These are phyloP conservation scores for Trametopsis cervina DNA, from an alignment of 768 basidiomycete genomes.

Conservation along the genomic window DNA sequence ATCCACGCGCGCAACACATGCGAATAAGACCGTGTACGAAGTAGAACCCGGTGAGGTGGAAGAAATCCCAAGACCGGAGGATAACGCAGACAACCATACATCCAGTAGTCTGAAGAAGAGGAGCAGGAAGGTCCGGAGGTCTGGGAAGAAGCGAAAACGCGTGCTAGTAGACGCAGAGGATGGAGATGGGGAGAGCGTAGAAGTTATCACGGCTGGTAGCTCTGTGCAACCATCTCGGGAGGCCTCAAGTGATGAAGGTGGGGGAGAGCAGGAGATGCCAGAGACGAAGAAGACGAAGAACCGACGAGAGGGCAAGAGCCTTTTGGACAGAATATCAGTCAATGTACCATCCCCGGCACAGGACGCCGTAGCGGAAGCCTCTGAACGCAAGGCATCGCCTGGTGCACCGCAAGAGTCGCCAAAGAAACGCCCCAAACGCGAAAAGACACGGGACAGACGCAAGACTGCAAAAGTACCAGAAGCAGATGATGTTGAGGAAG, in stretches of 20 bases:
- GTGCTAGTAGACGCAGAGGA: background rate
- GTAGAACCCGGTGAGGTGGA: background rate
- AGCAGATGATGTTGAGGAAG: background rate
- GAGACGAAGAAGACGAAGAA: background rate
- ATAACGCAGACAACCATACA: background rate
- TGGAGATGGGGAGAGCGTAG: slow-evolving; percentile 16
- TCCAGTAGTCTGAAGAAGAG: background rate
- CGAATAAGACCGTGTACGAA: background rate
- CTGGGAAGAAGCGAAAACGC: slow-evolving; percentile 16
- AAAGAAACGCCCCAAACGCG: background rate
- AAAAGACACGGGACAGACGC: background rate
- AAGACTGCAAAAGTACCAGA: background rate
- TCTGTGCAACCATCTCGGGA: slow-evolving; percentile 13
- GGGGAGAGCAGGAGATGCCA: background rate
- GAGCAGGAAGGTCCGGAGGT: slow-evolving; percentile 12
- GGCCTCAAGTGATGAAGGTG: slow-evolving; percentile 10
- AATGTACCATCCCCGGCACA: too few species aligned
- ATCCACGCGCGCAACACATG: background rate
- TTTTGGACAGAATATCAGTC: background rate
- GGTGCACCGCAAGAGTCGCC: too few species aligned
- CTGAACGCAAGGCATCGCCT: too few species aligned
- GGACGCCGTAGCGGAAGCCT: too few species aligned
- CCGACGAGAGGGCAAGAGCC: background rate
- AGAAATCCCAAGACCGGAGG: background rate
- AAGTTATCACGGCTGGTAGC: slow-evolving; percentile 5